Conservation (phyloP, 2,329 filamentous ascomycete genomes). For the Sarocladium strictum region DNA sequence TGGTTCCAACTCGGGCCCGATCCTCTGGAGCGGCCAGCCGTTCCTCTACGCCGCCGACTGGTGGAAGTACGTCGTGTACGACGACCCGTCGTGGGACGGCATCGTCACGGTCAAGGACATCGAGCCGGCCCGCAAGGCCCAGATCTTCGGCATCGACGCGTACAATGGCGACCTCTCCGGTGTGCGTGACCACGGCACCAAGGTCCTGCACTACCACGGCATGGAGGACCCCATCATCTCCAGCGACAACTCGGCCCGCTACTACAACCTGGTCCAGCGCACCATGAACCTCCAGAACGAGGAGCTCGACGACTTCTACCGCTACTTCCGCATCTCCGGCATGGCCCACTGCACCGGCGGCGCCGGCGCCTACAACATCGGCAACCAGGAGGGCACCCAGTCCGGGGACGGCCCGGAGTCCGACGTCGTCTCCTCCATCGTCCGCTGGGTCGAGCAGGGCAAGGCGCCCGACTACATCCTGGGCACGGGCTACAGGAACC, state of each 20-base stretch:
- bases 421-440: conserved; percentile 41
- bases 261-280: conserved; percentile 26
- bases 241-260: conserved; percentile 46
- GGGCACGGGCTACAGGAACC: conserved; percentile 28
- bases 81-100: conserved; percentile 36
- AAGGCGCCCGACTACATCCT: conserved; percentile 32
- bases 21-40: conserved; percentile 14
- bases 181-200: conserved; percentile 44
- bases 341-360: conserved; percentile 47
- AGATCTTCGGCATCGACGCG: conserved; percentile 3
- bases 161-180: conserved; percentile 35
- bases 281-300: conserved; percentile 18
- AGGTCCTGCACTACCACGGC: conserved; percentile 53
- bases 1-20: conserved; percentile 40
- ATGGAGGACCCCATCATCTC: conserved; percentile 49
- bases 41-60: conserved; percentile 29
- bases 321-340: conserved; percentile 47
- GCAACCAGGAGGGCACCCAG: conserved; percentile 15
- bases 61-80: conserved; percentile 31
- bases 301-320: conserved; percentile 41
- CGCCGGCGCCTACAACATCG: conserved; percentile 33
- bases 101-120: conserved; percentile 31
- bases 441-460: conserved; percentile 41
- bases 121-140: neutral
- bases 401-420: conserved; percentile 24